phyloP scores from a whole-genome alignment of 495 filamentous ascomycete species.

The Pyrenopolyporus hunteri region DNA sequence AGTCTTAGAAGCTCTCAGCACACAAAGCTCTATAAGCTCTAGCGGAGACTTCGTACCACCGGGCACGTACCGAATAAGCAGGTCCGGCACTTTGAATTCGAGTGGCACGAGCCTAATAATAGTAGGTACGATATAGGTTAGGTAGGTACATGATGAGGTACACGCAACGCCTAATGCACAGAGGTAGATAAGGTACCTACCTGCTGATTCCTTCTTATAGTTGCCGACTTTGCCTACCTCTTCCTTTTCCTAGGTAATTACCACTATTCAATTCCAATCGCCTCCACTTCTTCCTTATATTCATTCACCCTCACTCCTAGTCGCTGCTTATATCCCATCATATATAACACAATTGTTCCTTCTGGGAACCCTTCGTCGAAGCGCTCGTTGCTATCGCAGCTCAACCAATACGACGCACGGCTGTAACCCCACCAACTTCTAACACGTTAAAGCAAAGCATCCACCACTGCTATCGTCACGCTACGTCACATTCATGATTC shows the following conservation, averaged over 20 bases:
- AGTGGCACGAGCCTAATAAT: slow-evolving; percentile 11
- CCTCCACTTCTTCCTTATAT: background rate
- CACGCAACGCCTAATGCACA: background rate
- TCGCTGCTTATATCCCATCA: background rate
- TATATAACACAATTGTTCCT: too few species aligned
- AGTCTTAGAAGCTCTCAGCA: too few species aligned
- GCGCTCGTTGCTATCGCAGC: background rate
- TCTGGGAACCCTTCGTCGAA: too few species aligned
- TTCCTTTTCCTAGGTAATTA: background rate
- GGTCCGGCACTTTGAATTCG: background rate
- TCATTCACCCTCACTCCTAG: background rate
- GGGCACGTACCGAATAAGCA: background rate
- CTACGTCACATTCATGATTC: slow-evolving; percentile 36
- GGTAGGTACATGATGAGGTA: background rate
- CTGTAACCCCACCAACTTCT: slow-evolving; percentile 7
- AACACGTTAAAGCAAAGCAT: background rate
- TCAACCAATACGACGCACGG: slow-evolving; percentile 12
- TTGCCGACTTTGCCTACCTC: background rate
- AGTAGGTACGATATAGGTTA: background rate
- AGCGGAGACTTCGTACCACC: background rate
- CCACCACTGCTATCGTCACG: slow-evolving; percentile 13
- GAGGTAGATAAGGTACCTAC: background rate
- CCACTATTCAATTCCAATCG: background rate
- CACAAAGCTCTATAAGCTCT: background rate
- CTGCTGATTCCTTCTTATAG: background rate